Evolutionary conservation across 106 monocot species (phyloP).

Genomic region (Gastrodia elata): DNA sequence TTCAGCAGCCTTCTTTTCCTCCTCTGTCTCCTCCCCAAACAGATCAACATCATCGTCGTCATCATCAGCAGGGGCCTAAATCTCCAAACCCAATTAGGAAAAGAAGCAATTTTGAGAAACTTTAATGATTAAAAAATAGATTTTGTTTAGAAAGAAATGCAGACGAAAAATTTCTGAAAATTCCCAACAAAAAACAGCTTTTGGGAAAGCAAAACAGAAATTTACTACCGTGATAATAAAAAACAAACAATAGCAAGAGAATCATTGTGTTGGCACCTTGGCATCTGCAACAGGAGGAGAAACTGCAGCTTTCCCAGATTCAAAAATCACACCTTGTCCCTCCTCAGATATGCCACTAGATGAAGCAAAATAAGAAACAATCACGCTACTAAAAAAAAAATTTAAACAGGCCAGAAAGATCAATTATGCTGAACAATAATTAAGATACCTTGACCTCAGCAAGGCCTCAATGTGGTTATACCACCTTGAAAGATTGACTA

Average conservation of each 20-base stretch:
- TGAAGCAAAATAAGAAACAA: background rate
- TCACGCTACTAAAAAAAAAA: background rate
- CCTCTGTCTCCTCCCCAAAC: conserved; percentile 96
- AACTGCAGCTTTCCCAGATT: conserved; percentile 21
- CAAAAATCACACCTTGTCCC: conserved; percentile 62
- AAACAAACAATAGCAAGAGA: background rate
- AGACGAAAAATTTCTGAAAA: too few relatives aligned
- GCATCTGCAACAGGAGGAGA: conserved; percentile 57
- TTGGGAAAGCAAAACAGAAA: background rate
- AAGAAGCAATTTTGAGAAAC: background rate
- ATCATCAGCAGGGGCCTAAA: conserved; percentile 50
- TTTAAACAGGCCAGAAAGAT: background rate
- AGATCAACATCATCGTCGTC: conserved; percentile 90
- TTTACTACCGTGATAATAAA: background rate
- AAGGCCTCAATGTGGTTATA: conserved; percentile 91
- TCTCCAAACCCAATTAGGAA: background rate
- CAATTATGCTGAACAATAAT: background rate
- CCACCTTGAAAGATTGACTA: conserved; percentile 73
- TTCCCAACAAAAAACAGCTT: background rate
- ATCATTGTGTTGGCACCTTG: conserved; percentile 67
- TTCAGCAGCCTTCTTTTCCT: conserved; percentile 91
- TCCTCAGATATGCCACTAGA: conserved; percentile 55
- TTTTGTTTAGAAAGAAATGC: too few relatives aligned
- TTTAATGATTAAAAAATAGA: background rate
- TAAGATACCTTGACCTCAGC: conserved; percentile 58